A percentile compares a stretch with the other conserved stretches of the same genome.
phyloP scores from a whole-genome alignment of 768 basidiomycete species.

The Nidularia pulvinata region DNA sequence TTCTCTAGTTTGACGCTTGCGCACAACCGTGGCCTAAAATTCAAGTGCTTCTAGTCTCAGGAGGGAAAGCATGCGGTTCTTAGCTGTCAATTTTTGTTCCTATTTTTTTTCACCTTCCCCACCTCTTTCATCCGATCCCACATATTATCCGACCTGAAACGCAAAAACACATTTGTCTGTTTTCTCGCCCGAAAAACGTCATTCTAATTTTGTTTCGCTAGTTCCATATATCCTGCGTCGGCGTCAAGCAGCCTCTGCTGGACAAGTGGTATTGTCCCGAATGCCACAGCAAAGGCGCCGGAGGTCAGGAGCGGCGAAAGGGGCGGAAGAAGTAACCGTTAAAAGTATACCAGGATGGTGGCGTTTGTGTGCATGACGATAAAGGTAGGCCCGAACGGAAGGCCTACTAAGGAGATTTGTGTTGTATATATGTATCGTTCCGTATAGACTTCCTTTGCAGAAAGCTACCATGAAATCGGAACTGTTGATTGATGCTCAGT shows the following conservation, averaged over 20 bases:
- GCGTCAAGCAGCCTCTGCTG: slow-evolving; percentile 41
- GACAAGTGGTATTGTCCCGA: slow-evolving; percentile 60
- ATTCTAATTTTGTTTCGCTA: slow-evolving; percentile 12
- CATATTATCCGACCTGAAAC: neutral
- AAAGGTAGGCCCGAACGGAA: neutral
- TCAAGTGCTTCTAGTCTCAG: neutral
- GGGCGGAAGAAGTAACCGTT: slow-evolving; percentile 32
- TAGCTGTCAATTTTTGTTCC: neutral
- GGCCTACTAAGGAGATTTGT: neutral
- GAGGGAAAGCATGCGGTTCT: neutral
- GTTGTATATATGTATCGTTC: neutral
- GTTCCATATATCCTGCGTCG: slow-evolving; percentile 65
- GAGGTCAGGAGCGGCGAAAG: slow-evolving; percentile 26
- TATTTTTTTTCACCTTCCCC: neutral
- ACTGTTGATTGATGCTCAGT: neutral
- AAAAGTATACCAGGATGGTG: neutral
- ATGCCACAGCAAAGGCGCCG: slow-evolving; percentile 36
- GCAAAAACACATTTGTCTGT: neutral
- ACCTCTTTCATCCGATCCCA: neutral
- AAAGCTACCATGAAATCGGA: neutral
- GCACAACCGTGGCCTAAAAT: neutral
- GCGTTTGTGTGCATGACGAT: neutral
- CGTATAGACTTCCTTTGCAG: neutral
- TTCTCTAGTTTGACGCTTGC: neutral
- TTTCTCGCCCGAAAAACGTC: neutral